These are phyloP conservation scores for Fusarium subglutinans DNA, from an alignment of 2,329 filamentous ascomycete genomes.

Conservation along the genomic window DNA sequence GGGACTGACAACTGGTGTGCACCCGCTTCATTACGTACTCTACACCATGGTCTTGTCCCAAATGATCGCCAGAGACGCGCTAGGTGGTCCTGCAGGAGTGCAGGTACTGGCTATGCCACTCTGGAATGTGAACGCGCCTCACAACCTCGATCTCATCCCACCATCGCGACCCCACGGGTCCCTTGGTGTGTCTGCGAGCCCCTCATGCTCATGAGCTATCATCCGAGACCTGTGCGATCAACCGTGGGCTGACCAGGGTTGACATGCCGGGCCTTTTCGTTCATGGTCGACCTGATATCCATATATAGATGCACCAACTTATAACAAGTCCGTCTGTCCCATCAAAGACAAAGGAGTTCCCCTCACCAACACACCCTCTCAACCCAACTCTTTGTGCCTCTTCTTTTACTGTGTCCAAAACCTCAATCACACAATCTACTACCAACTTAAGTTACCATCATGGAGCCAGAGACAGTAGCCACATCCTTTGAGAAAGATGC, in stretches of 20 bases:
- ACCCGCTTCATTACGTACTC: slow-evolving; percentile 42
- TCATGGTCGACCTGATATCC: slow-evolving; percentile 11
- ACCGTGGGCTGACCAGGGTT: slow-evolving; percentile 22
- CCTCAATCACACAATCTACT: neutral
- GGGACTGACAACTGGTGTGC: slow-evolving; percentile 32
- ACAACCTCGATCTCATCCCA: slow-evolving; percentile 41
- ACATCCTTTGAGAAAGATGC: slow-evolving; percentile 42
- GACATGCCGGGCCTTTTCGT: slow-evolving; percentile 26
- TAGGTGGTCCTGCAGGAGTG: slow-evolving; percentile 34
- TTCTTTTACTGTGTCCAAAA: slow-evolving; percentile 1
- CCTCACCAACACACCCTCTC: slow-evolving; percentile 20
- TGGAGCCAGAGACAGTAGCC: slow-evolving; percentile 37
- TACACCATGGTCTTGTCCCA: slow-evolving; percentile 23
- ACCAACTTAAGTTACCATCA: slow-evolving; percentile 13
- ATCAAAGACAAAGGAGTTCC: slow-evolving; percentile 24
- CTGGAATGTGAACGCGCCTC: slow-evolving; percentile 41
- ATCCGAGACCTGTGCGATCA: slow-evolving; percentile 30
- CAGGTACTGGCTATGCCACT: slow-evolving; percentile 37
- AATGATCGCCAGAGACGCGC: slow-evolving; percentile 36
- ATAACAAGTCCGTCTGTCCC: slow-evolving; percentile 37
- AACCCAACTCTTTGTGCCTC: slow-evolving; percentile 23
- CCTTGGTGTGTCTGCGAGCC: slow-evolving; percentile 12
- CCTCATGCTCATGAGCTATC: slow-evolving; percentile 27
- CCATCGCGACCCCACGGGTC: slow-evolving; percentile 29
- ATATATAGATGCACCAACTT: slow-evolving; percentile 25